phyloP scores from a whole-genome alignment of 1,284 basidiomycete genomes.

The Malassezia sympodialis region DNA sequence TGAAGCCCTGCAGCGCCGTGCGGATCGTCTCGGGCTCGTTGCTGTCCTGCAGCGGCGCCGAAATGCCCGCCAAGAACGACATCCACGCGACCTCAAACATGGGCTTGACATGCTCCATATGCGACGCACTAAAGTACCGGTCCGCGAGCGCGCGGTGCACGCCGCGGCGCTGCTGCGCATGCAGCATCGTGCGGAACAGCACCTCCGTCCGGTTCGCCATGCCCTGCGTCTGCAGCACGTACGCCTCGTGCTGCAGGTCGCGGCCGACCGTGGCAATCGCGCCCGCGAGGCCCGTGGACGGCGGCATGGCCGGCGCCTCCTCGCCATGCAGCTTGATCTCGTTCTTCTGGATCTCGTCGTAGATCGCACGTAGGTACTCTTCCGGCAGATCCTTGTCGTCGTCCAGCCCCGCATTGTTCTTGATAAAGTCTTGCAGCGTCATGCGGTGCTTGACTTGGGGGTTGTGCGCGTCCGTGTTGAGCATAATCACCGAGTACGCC shows the following conservation, averaged over 20 bases:
- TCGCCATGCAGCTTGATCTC: constrained; percentile 50
- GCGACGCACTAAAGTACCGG: constrained; percentile 46
- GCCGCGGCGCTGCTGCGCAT: constrained; percentile 38
- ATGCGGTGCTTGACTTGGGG: constrained; percentile 47
- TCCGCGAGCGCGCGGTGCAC: constrained; percentile 41
- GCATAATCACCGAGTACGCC: constrained; percentile 48
- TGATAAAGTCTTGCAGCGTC: constrained; percentile 45
- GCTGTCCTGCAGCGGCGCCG: constrained; percentile 43
- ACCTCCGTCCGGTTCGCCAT: constrained; percentile 48
- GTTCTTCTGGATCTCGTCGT: constrained; percentile 45
- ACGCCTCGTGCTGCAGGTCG: constrained; percentile 45
- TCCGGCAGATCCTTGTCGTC: constrained; percentile 43
- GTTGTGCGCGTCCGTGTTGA: constrained; percentile 48
- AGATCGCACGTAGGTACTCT: constrained; percentile 36
- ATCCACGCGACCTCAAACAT: constrained; percentile 49
- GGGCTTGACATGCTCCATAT: constrained; percentile 47
- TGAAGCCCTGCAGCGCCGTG: constrained; percentile 40
- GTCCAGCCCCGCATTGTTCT: constrained; percentile 48
- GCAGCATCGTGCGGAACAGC: constrained; percentile 47
- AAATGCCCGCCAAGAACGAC: constrained; percentile 46
- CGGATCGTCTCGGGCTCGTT: constrained; percentile 41
- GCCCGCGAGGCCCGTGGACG: constrained; percentile 30
- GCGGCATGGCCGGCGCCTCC: constrained; percentile 19
- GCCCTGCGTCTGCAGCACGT: constrained; percentile 44
- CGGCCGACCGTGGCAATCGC: constrained; percentile 44